phyloP scores from a whole-genome alignment of 2,329 filamentous ascomycete species.

The Exophiala xenobiotica region DNA sequence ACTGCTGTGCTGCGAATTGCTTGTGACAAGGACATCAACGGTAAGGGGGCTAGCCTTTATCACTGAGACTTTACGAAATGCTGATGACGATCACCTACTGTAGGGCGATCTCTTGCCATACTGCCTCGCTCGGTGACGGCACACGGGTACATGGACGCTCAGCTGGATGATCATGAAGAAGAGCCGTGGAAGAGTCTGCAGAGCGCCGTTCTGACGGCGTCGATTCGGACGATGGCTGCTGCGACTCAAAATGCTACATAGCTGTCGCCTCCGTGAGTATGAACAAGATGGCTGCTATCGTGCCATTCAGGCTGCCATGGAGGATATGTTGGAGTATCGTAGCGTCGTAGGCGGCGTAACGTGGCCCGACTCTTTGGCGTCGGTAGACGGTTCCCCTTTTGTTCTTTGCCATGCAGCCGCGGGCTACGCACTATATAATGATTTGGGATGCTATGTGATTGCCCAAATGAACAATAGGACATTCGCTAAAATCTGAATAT shows the following conservation, averaged over 20 bases:
- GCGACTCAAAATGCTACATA: background rate
- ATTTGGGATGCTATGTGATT: too few species aligned
- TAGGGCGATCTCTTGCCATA: conserved; percentile 7
- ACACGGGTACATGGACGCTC: conserved; percentile 1
- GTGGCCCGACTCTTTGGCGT: too few species aligned
- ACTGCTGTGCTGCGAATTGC: conserved; percentile 8
- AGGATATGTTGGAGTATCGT: too few species aligned
- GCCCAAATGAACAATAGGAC: too few species aligned
- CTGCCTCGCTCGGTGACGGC: conserved; percentile 1
- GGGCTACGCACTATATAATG: too few species aligned
- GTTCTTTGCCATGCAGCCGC: too few species aligned
- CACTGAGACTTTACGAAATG: background rate
- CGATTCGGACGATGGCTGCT: conserved; percentile 1
- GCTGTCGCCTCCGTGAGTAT: too few species aligned
- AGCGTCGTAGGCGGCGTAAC: too few species aligned
- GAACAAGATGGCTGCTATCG: too few species aligned
- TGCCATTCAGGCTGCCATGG: too few species aligned
- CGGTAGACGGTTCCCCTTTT: too few species aligned
- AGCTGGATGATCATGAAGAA: background rate
- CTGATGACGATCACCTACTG: background rate
- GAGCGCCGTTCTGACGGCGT: background rate
- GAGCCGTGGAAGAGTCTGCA: conserved; percentile 3
- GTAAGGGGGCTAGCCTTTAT: background rate
- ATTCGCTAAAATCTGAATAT: too few species aligned
- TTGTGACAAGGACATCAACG: conserved; percentile 10